phyloP scores from a whole-genome alignment of 306 rosid genomes.

The Spatholobus suberectus region DNA sequence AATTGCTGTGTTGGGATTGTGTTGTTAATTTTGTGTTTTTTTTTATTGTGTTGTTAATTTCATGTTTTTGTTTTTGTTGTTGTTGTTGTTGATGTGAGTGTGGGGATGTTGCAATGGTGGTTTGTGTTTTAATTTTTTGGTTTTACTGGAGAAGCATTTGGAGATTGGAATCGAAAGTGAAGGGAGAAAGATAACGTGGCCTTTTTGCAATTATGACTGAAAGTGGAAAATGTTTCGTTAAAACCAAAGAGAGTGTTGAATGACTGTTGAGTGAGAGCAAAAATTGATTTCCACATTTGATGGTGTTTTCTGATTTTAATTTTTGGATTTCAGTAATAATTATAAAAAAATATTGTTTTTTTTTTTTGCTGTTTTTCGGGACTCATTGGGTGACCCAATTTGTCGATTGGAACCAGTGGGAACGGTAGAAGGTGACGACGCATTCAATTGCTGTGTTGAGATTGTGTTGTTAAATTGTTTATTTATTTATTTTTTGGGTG shows the following conservation, averaged over 20 bases:
- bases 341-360: background rate
- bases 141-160: background rate
- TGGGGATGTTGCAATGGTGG: background rate
- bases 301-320: background rate
- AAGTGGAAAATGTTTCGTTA: background rate
- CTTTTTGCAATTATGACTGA: background rate
- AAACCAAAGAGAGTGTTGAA: background rate
- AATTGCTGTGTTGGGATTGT: background rate
- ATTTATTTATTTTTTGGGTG: too few species aligned
- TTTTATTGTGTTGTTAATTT: background rate
- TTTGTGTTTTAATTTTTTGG: background rate
- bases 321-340: background rate
- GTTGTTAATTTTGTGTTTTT: constrained; percentile 37
- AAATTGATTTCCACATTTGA: background rate
- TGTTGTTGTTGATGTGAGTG: background rate
- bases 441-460: constrained; percentile 9
- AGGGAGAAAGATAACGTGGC: background rate
- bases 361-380: background rate
- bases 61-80: background rate
- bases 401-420: constrained; percentile 75
- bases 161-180: background rate
- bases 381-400: constrained; percentile 59
- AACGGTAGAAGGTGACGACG: constrained; percentile 87
- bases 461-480: constrained; percentile 15
- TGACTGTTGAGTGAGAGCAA: background rate